Evolutionary conservation across 768 basidiomycete species (phyloP).

Genomic region (Suillus bovinus): DNA sequence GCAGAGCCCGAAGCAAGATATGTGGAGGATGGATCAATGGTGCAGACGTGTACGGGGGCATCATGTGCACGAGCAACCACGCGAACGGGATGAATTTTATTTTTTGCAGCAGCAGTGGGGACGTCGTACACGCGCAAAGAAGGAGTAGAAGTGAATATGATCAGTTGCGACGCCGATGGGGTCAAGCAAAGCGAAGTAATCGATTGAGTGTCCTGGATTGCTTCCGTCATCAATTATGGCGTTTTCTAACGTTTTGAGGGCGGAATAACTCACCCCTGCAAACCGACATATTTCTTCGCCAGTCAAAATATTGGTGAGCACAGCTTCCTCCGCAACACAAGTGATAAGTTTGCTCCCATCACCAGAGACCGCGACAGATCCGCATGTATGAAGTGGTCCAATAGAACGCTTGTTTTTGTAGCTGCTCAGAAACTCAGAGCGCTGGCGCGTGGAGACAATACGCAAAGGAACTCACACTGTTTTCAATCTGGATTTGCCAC

Average conservation of each 20-base stretch:
- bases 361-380: constrained; percentile 75
- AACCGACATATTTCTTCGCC: constrained; percentile 82
- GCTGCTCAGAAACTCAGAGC: constrained; percentile 36
- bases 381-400: constrained; percentile 84
- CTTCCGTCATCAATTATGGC: constrained; percentile 5
- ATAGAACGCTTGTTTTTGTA: constrained; percentile 77
- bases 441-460: background rate
- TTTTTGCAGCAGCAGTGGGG: constrained; percentile 48
- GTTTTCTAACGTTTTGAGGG: constrained; percentile 9
- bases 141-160: constrained; percentile 80
- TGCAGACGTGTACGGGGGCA: constrained; percentile 90
- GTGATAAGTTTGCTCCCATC: constrained; percentile 84
- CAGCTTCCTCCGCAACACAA: constrained; percentile 82
- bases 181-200: constrained; percentile 85
- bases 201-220: constrained; percentile 73
- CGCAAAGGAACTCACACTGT: constrained; percentile 1
- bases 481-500: constrained; percentile 5
- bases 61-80: constrained; percentile 85
- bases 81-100: constrained; percentile 66
- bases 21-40: constrained; percentile 79
- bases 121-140: constrained; percentile 84
- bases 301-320: constrained; percentile 77
- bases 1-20: constrained; percentile 95
- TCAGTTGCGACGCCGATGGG: constrained; percentile 68
- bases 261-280: constrained; percentile 62